Evolutionary conservation across 768 basidiomycete species (phyloP).

Genomic region (Mycena rosella): DNA sequence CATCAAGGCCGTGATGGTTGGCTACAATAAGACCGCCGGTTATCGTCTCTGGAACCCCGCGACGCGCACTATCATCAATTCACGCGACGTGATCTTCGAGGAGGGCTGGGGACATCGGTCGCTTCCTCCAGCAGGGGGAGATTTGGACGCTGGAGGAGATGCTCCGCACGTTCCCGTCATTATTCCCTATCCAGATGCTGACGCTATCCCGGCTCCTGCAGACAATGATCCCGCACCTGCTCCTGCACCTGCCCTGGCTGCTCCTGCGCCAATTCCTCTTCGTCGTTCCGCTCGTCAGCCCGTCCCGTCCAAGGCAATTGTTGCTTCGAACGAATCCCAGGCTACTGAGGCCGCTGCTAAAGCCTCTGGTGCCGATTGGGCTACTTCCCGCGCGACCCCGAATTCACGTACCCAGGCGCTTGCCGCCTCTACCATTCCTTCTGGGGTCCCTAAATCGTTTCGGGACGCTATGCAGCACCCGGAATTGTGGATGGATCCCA

Average conservation of each 20-base stretch:
- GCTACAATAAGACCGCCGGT: constrained; percentile 38
- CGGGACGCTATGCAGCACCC: constrained; percentile 29
- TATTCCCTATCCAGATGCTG: no score
- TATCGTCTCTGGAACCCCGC: constrained; percentile 39
- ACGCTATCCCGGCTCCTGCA: constrained; percentile 13
- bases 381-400: constrained; percentile 8
- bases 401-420: neutral
- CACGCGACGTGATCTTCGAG: constrained; percentile 9
- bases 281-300: neutral
- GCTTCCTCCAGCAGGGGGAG: constrained; percentile 23
- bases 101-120: constrained; percentile 31
- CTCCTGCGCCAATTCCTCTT: neutral
- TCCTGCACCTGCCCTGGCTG: neutral
- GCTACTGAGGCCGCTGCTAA: constrained; percentile 13
- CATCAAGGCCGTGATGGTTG: constrained; percentile 37
- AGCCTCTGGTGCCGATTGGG: constrained; percentile 19
- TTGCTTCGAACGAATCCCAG: neutral
- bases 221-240: no score
- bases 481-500: constrained; percentile 29
- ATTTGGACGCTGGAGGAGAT: neutral
- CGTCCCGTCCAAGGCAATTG: constrained; percentile 1
- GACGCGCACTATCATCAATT: constrained; percentile 30
- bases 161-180: constrained; percentile 20
- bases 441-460: neutral
- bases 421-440: neutral